Conservation (phyloP, 2,329 filamentous ascomycete genomes). For the Aspergillus sp. region DNA sequence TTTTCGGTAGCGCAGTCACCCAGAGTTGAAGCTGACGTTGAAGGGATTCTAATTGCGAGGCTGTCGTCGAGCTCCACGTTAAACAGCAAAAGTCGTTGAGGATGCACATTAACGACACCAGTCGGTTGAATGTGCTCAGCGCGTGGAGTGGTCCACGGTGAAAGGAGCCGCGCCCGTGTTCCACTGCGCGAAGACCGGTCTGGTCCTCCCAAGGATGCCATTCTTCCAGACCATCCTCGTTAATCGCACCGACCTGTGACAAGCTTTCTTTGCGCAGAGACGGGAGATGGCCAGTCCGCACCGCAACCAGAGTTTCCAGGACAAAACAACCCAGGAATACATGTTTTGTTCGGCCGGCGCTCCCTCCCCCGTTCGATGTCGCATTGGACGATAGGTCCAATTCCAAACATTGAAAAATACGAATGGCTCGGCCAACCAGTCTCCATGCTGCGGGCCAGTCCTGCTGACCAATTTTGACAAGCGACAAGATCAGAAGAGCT, state of each 20-base stretch:
- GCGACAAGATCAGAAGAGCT: constrained; percentile 57
- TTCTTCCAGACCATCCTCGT: constrained; percentile 69
- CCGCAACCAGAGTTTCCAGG: constrained; percentile 52
- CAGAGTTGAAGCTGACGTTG: constrained; percentile 33
- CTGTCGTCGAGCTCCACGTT: constrained; percentile 20
- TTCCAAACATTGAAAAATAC: constrained; percentile 39
- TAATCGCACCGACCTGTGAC: constrained; percentile 48
- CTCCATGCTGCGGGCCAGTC: constrained; percentile 62
- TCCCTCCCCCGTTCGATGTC: constrained; percentile 45
- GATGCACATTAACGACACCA: constrained; percentile 41
- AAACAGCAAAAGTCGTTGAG: constrained; percentile 33
- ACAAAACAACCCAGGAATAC: constrained; percentile 54
- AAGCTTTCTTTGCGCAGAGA: constrained; percentile 53
- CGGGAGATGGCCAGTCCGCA: constrained; percentile 44
- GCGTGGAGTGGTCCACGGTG: constrained; percentile 43
- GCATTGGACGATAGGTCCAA: constrained; percentile 47
- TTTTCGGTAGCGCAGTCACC: constrained; percentile 29
- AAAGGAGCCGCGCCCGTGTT: constrained; percentile 27
- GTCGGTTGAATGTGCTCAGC: constrained; percentile 54
- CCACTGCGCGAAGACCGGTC: constrained; percentile 31
- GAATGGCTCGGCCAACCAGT: constrained; percentile 63
- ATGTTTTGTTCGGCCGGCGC: constrained; percentile 37
- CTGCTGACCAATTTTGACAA: constrained; percentile 62
- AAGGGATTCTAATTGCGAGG: constrained; percentile 27
- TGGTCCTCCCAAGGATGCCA: constrained; percentile 69